These are phyloP conservation scores for Cryptococcus sp. DNA, from an alignment of 1,284 basidiomycete genomes.

Conservation along the genomic window DNA sequence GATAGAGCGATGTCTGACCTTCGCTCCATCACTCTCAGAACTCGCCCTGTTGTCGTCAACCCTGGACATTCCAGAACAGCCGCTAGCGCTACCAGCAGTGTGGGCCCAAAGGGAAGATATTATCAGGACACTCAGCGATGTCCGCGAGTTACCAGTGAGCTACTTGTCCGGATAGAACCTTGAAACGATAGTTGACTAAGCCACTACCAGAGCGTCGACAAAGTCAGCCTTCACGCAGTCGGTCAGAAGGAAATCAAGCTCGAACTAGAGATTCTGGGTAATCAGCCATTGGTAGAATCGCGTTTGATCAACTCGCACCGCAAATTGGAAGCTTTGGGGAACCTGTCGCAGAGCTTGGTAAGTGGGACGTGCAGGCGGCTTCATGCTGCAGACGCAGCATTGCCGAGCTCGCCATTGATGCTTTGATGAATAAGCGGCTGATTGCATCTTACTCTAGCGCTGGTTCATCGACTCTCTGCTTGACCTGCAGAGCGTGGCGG, in stretches of 20 bases:
- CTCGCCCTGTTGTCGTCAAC: slow-evolving; percentile 16
- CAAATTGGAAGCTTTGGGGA: slow-evolving; percentile 74
- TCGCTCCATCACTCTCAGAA: slow-evolving; percentile 8
- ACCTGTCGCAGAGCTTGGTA: slow-evolving; percentile 83
- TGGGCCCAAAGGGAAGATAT: slow-evolving; percentile 87
- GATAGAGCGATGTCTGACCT: background rate
- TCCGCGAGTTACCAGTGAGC: slow-evolving; percentile 37
- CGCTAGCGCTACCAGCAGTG: slow-evolving; percentile 65
- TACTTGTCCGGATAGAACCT: background rate
- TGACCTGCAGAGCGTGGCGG: slow-evolving; percentile 64
- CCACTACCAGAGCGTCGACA: slow-evolving; percentile 22
- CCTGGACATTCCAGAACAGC: slow-evolving; percentile 14
- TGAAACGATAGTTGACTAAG: slow-evolving; percentile 4
- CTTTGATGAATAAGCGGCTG: background rate
- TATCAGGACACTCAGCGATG: slow-evolving; percentile 65
- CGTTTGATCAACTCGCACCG: slow-evolving; percentile 77
- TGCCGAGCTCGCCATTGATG: too few relatives aligned
- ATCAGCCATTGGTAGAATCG: slow-evolving; percentile 60
- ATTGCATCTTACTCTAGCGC: slow-evolving; percentile 56
- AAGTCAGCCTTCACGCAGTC: slow-evolving; percentile 47
- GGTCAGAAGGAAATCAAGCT: slow-evolving; percentile 74
- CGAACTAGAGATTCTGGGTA: slow-evolving; percentile 67
- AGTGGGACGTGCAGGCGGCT: slow-evolving; percentile 40
- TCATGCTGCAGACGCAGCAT: too few relatives aligned
- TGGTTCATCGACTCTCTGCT: slow-evolving; percentile 77